A percentile compares a stretch with the other conserved stretches of the same genome.
phyloP scores from a whole-genome alignment of 1,139 yeast species.

The Diutina pseudorugosa region DNA sequence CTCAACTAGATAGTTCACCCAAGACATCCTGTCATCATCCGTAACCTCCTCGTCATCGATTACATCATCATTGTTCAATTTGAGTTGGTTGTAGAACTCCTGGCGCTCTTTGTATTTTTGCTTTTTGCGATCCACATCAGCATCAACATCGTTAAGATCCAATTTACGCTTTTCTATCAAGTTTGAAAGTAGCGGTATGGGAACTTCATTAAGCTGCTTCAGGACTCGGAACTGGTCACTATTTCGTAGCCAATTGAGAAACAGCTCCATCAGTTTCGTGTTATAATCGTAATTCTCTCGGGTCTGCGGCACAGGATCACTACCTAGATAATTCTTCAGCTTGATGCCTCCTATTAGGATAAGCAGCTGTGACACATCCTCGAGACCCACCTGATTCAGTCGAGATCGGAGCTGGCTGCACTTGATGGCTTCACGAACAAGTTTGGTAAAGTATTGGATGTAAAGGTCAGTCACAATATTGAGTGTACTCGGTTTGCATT shows the following conservation, averaged over 20 bases:
- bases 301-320: conserved; percentile 2
- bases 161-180: conserved; percentile 28
- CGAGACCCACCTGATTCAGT: neutral
- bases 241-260: conserved; percentile 23
- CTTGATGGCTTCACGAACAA: neutral
- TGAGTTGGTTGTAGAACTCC: conserved; percentile 30
- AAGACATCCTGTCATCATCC: conserved; percentile 18
- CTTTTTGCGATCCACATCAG: conserved; percentile 10
- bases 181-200: conserved; percentile 18
- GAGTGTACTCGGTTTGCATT: neutral
- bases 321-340: neutral
- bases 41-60: conserved; percentile 24
- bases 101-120: conserved; percentile 16
- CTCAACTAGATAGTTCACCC: conserved; percentile 33
- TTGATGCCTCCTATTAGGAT: neutral
- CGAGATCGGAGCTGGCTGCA: neutral
- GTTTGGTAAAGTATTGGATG: neutral
- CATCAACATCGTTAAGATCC: conserved; percentile 7
- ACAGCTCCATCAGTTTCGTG: conserved; percentile 27
- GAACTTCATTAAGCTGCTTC: conserved; percentile 21
- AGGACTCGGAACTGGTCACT: conserved; percentile 18
- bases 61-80: conserved; percentile 15
- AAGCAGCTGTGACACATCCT: neutral
- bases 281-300: conserved; percentile 13
- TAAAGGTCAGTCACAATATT: neutral